Base-by-base conservation (phyloP, 2,329 filamentous ascomycete genomes). In the Didymosphaeria variabile region DNA sequence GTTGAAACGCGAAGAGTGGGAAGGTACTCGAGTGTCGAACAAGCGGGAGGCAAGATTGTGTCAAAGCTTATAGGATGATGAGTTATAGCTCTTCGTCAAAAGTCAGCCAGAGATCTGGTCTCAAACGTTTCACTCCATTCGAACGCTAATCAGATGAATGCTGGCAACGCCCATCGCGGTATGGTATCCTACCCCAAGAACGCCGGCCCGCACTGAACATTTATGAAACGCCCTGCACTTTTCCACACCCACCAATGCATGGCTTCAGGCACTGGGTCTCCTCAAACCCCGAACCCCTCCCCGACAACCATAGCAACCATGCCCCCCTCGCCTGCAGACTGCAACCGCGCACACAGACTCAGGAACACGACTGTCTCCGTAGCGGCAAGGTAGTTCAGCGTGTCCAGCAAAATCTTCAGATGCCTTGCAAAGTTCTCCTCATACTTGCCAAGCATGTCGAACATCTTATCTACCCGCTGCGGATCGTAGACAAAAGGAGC, bases 301-400 rank as follows among this genome's bases (percentile, higher is more conserved):
- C 64, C 62, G 1, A 57, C 57, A 13, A 57, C 57, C 45, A 52
- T 56, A 67, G n/a, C 42, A 8, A 75, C 53, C 68, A 76, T 57
- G 42, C 70, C 72, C 1, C 91, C 91, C 74, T 94, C 91, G 62
- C 91, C 93, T 13, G 91, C 92, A 61, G 91, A 92, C 71, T 91
- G 94, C 72, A 97, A 76, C 62, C 93, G 82, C 13, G 93, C 93
- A 74, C 93, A 97, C 17, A 99, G 83, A 67, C 94, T 94, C 64
- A 98, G 81, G 66, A 99, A 85, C 19, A 97, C 95, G 3, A 97
- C 94, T 42, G 95, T 98, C 82, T 99, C 95, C 0, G 95, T 98
- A 0, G 95, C 95, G 2, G 95, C 95, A 71, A 97, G 96, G 79
- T 98, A 97, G 71, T 99, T 98, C 64, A 99, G 84, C 62, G 93